These are phyloP conservation scores for Pythium vanterpoolii DNA, from an alignment of 352 stramenopile genomes.

Conservation along the genomic window DNA sequence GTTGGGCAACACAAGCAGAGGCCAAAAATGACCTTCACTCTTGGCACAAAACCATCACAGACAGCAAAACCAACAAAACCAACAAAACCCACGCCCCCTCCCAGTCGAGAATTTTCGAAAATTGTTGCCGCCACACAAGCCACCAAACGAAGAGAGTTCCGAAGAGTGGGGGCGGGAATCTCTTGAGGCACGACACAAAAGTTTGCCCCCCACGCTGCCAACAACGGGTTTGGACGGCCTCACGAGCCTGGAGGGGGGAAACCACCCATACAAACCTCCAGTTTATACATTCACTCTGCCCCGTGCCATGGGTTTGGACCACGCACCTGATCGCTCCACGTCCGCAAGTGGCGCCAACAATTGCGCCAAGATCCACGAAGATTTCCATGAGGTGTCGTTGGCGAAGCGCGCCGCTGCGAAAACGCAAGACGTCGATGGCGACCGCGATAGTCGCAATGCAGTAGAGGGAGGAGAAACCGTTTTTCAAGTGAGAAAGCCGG, in stretches of 20 bases:
- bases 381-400: conserved; percentile 5
- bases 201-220: conserved; percentile 22
- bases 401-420: conserved; percentile 1
- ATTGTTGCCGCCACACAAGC: conserved; percentile 23
- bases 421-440: neutral
- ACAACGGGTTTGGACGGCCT: neutral
- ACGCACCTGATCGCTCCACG: conserved; percentile 17
- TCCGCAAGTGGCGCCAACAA: conserved; percentile 19
- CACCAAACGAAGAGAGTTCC: neutral
- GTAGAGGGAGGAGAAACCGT: neutral
- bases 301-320: conserved; percentile 47
- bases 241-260: conserved; percentile 2
- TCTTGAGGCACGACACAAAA: conserved; percentile 25
- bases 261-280: conserved; percentile 34
- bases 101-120: conserved; percentile 33
- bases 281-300: conserved; percentile 49
- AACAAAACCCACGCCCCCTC: conserved; percentile 12
- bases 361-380: conserved; percentile 15
- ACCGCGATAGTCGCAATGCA: neutral
- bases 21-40: conserved; percentile 20
- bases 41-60: conserved; percentile 10
- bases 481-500: conserved; percentile 8
- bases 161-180: neutral
- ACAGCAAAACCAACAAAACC: conserved; percentile 13
- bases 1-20: neutral